Conservation (phyloP, 176 grass and related monocot species). For the Eleusine indica region DNA sequence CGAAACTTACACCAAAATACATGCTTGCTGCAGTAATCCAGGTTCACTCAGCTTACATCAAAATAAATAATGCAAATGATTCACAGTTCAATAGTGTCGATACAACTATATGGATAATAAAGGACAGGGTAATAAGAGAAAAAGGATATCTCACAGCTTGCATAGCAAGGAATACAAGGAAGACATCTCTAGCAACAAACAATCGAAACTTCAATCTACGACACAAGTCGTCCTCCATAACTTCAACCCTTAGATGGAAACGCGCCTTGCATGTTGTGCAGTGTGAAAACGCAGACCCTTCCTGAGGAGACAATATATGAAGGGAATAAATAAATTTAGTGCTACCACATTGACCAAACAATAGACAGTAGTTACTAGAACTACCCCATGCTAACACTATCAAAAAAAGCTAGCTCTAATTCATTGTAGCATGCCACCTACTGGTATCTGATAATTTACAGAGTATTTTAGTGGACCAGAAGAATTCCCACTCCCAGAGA, state of each 20-base stretch:
- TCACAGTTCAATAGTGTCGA: background rate
- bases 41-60: background rate
- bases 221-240: slow-evolving; percentile 64
- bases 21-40: background rate
- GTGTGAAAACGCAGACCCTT: slow-evolving; percentile 83
- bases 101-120: slow-evolving; percentile 17
- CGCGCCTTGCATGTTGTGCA: slow-evolving; percentile 86
- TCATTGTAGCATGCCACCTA: background rate
- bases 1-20: background rate
- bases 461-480: background rate
- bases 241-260: slow-evolving; percentile 72
- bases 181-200: slow-evolving; percentile 81
- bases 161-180: slow-evolving; percentile 71
- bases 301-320: slow-evolving; percentile 47
- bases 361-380: background rate
- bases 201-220: slow-evolving; percentile 79
- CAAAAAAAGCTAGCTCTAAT: background rate
- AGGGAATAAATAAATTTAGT: slow-evolving; percentile 9
- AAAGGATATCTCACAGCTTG: slow-evolving; percentile 65
- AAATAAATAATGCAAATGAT: background rate
- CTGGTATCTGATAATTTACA: background rate
- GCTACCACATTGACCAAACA: background rate
- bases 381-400: background rate
- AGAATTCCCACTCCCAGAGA: background rate
- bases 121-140: slow-evolving; percentile 6